Percentiles rank a stretch among this genome's conserved stretches.
phyloP scores from a whole-genome alignment of 805 yeast species.

The Pichia deserticola region DNA sequence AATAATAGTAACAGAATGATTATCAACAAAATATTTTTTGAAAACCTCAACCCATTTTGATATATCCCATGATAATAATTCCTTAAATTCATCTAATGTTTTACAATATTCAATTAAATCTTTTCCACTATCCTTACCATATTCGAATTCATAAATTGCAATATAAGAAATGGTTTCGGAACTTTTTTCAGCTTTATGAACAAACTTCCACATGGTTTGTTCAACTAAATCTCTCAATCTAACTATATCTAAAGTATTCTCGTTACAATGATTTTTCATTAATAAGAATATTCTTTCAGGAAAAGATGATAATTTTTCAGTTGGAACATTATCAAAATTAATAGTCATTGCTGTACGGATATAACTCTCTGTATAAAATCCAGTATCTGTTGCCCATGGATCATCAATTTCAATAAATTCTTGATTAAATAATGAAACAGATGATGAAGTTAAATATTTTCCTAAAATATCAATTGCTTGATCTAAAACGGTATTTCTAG shows the following conservation, averaged over 20 bases:
- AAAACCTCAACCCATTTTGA: slow-evolving; percentile 62
- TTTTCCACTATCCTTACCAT: slow-evolving; percentile 59
- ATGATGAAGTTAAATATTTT: slow-evolving; percentile 66
- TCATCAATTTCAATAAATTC: slow-evolving; percentile 72
- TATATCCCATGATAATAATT: slow-evolving; percentile 50
- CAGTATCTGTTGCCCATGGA: slow-evolving; percentile 70
- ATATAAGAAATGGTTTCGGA: slow-evolving; percentile 54
- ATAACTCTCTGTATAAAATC: slow-evolving; percentile 68
- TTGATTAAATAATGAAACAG: slow-evolving; percentile 68
- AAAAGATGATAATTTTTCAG: slow-evolving; percentile 48
- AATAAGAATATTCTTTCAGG: slow-evolving; percentile 44
- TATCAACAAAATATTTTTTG: slow-evolving; percentile 46
- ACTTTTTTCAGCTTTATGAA: slow-evolving; percentile 55
- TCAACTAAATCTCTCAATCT: slow-evolving; percentile 64
- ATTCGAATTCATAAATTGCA: slow-evolving; percentile 73
- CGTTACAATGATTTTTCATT: slow-evolving; percentile 43
- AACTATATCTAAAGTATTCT: slow-evolving; percentile 48
- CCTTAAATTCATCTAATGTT: slow-evolving; percentile 53
- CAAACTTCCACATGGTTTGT: slow-evolving; percentile 54
- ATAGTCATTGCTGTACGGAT: slow-evolving; percentile 51
- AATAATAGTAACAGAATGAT: slow-evolving; percentile 56
- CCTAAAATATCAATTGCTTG: slow-evolving; percentile 68
- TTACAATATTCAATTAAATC: slow-evolving; percentile 50
- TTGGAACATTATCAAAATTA: slow-evolving; percentile 67
- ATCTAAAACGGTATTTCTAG: slow-evolving; percentile 41